Percentiles rank a stretch among this genome's conserved stretches.
phyloP scores from a whole-genome alignment of 257 asterid genomes.

The Rauvolfia tetraphylla region DNA sequence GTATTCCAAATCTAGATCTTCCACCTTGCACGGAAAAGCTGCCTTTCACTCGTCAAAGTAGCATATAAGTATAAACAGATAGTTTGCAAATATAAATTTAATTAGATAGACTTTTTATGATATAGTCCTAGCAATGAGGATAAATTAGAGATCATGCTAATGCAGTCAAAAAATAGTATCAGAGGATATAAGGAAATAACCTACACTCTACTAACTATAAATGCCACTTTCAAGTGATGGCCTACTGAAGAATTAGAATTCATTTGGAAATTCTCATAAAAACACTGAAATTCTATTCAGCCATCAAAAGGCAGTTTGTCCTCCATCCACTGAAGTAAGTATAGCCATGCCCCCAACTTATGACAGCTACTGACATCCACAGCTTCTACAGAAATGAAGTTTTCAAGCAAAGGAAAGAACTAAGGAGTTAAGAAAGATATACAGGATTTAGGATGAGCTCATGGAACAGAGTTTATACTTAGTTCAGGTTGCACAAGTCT shows the following conservation, averaged over 20 bases:
- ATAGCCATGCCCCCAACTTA: background rate
- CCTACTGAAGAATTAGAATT: background rate
- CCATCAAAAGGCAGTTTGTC: background rate
- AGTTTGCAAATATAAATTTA: background rate
- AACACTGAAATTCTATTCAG: background rate
- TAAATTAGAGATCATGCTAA: background rate
- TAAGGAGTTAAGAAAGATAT: background rate
- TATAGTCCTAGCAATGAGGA: background rate
- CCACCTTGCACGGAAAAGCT: background rate
- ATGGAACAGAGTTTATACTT: background rate
- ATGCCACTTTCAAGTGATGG: background rate
- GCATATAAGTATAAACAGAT: background rate
- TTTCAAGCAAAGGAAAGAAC: background rate
- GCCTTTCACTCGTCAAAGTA: background rate
- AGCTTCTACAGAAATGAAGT: background rate
- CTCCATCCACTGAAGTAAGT: background rate
- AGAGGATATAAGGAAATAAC: background rate
- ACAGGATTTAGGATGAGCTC: background rate
- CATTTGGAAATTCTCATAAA: background rate
- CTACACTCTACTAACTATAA: background rate
- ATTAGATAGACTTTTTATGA: background rate
- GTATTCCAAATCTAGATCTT: background rate
- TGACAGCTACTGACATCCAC: background rate
- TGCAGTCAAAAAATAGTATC: background rate
- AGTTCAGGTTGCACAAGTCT: background rate